Evolutionary conservation across 148 eudicot species (phyloP).

Genomic region (Agrostemma githago): DNA sequence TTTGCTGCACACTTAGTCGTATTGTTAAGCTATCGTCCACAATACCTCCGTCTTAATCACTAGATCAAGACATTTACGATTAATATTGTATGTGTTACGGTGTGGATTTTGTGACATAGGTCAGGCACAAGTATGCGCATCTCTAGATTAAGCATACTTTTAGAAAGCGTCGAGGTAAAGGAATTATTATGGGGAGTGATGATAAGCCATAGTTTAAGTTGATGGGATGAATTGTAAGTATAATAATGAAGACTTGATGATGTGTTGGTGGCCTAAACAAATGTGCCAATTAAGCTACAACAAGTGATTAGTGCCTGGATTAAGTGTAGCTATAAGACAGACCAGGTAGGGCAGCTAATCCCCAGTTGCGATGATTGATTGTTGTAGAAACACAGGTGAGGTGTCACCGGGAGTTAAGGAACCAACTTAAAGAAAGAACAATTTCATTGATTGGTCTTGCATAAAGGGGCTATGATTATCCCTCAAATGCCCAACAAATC

Average conservation of each 20-base stretch:
- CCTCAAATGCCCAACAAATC: conserved; percentile 8
- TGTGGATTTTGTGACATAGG: no score
- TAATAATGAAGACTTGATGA: conserved; percentile 16
- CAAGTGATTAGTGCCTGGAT: conserved; percentile 29
- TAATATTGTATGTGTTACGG: no score
- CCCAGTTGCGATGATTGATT: not conserved
- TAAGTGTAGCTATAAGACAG: conserved; percentile 12
- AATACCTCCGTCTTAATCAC: no score
- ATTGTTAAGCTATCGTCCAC: no score
- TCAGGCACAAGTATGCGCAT: no score
- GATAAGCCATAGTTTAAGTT: no score
- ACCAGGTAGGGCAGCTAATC: conserved; percentile 10
- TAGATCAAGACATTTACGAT: no score
- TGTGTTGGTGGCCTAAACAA: conserved; percentile 23
- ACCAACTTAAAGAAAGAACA: conserved; percentile 3
- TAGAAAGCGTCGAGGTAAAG: no score
- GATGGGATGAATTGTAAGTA: no score
- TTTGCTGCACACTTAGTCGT: no score
- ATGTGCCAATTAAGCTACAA: conserved; percentile 29
- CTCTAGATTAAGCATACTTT: no score
- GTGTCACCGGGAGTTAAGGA: not conserved
- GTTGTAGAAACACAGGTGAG: not conserved
- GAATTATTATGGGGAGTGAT: no score
- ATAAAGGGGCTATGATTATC: conserved; percentile 6
- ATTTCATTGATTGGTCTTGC: conserved; percentile 20